phyloP scores from a whole-genome alignment of 345 rosid species.

The Hirschfeldia incana region DNA sequence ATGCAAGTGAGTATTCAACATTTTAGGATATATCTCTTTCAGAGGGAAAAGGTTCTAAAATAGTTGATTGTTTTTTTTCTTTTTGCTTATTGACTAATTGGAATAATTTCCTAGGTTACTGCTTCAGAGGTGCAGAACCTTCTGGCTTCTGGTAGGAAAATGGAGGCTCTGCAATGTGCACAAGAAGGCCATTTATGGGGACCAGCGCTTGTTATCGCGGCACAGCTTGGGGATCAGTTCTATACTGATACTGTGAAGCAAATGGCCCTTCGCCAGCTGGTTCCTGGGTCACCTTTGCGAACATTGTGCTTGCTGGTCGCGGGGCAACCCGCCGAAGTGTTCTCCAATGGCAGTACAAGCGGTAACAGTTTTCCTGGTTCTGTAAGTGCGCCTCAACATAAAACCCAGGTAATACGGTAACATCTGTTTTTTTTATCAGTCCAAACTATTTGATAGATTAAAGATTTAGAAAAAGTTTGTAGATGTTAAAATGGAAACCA shows the following conservation, averaged over 20 bases:
- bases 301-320: constrained; percentile 96
- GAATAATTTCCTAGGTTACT: constrained; percentile 56
- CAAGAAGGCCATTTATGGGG: constrained; percentile 99
- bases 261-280: constrained; percentile 93
- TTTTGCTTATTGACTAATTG: constrained; percentile 11
- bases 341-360: constrained; percentile 48
- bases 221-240: constrained; percentile 97
- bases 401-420: constrained; percentile 55
- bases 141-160: constrained; percentile 90
- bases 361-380: constrained; percentile 45
- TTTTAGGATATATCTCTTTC: constrained; percentile 1
- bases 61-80: not conserved
- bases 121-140: constrained; percentile 93
- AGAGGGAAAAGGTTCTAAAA: not conserved
- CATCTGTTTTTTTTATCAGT: constrained; percentile 3
- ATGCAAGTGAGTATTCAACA: constrained; percentile 56
- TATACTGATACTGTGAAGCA: constrained; percentile 88
- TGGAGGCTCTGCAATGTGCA: constrained; percentile 80
- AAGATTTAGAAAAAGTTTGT: not conserved
- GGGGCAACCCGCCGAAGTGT: constrained; percentile 96
- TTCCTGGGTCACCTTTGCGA: constrained; percentile 93
- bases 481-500: not conserved
- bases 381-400: constrained; percentile 45
- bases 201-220: constrained; percentile 92
- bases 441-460: not conserved